Evolutionary conservation across 208 protist genomes (phyloP).

Genomic region (Acanthamoeba healyi): DNA sequence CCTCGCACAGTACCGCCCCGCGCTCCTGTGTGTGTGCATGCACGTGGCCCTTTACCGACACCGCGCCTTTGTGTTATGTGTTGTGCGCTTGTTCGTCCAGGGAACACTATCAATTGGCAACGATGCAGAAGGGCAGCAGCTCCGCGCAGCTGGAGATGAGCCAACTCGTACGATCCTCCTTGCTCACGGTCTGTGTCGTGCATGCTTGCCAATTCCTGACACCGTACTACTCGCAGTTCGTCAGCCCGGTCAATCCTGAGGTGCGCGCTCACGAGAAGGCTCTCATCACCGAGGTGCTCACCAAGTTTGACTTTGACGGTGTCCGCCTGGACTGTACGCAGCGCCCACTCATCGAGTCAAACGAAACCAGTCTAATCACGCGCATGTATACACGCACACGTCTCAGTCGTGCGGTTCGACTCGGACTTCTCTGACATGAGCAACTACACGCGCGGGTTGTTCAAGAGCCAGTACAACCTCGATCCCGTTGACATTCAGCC

Average conservation of each 20-base stretch:
- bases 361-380: no score
- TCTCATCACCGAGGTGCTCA: constrained; percentile 8
- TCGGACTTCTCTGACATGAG: constrained; percentile 30
- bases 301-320: constrained; percentile 37
- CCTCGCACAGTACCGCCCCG: not conserved
- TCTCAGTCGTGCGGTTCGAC: not conserved
- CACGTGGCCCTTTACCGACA: no score
- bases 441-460: constrained; percentile 19
- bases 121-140: not conserved
- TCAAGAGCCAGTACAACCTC: not conserved
- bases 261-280: not conserved
- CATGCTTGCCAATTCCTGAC: not conserved
- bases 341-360: no score
- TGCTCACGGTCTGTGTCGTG: not conserved
- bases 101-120: not conserved
- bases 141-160: not conserved
- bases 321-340: constrained; percentile 19
- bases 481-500: not conserved
- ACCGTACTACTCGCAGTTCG: not conserved
- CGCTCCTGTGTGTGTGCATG: no score
- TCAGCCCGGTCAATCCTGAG: constrained; percentile 3
- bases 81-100: not conserved
- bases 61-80: no score
- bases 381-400: not conserved
- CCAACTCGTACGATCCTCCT: not conserved